Evolutionary conservation across 331 rosid genomes (phyloP), one percentile per base, ranked within the genome.

Genomic region (Saraca asoca): DNA sequence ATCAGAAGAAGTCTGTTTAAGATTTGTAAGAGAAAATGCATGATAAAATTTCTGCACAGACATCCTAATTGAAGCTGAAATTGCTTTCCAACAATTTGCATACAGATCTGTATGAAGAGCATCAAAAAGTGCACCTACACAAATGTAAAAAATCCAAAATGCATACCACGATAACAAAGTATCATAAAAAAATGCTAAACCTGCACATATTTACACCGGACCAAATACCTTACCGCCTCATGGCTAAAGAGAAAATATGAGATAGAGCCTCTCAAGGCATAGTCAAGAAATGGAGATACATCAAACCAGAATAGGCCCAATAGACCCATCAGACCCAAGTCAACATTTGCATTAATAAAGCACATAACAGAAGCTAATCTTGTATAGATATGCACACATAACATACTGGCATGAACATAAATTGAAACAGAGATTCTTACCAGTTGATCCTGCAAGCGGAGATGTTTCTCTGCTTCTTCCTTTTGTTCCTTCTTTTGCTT

Each of bases 391-490:
- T 2, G 48, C 17, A 41, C 50, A 62, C 14, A 49, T 42, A 51
- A 24, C 15, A 54, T 12, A 31, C 24, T 39, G 15, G 14, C 59
- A 15, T 17, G 31, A 57, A 60, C 53, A 44, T 16, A 57, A 15
- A 55, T 20, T 12, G 48, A 71, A 41, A 55, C 46, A 67, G 56
- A 64, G 43, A 59, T 45, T 42, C 80, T 8, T 72, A 91, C 97
- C 96, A 88, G 76, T 77, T 91, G 82, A 7, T 85, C 88, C 73
- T 88, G 97, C 74, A 91, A 64, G 57, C 90, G 90, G 12, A 91
- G 83, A 79, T 91, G 95, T 57, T 88, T 91, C 79, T 91, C 97
- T 0, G 97, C 97, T 77, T 91, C 96, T 80, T 91, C 97, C 83
- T 91, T 91, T 44, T 91, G 97, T 58, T 85, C 96, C 75, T 91